These are phyloP conservation scores for Lachnellula subtilissima DNA, from an alignment of 2,329 filamentous ascomycete genomes.

Conservation along the genomic window DNA sequence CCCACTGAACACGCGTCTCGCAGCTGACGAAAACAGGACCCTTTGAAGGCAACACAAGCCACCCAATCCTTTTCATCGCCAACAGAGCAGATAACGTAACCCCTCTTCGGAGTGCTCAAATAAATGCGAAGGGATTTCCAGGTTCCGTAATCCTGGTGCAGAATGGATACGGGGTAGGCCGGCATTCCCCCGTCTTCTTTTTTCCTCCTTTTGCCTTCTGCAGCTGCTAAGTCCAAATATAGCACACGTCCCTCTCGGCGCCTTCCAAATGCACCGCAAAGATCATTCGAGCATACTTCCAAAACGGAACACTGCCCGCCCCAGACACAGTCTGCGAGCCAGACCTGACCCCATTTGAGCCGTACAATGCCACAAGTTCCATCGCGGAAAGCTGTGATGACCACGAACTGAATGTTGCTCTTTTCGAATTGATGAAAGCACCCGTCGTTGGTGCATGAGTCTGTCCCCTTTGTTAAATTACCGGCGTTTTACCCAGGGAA, in stretches of 20 bases:
- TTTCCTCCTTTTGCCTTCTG: background rate
- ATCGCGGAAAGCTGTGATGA: background rate
- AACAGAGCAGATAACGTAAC: conserved; percentile 35
- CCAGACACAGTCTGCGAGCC: conserved; percentile 42
- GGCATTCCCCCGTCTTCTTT: background rate
- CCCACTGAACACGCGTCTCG: background rate
- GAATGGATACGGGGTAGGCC: conserved; percentile 46
- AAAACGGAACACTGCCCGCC: conserved; percentile 39
- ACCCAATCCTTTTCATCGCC: conserved; percentile 35
- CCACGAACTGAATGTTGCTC: conserved; percentile 2
- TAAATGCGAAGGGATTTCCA: conserved; percentile 36
- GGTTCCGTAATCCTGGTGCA: conserved; percentile 44
- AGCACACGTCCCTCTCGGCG: conserved; percentile 44
- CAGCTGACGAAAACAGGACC: conserved; percentile 22
- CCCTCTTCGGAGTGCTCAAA: conserved; percentile 30
- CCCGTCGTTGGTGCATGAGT: conserved; percentile 1
- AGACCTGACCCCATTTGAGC: conserved; percentile 39
- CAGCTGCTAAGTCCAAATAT: background rate
- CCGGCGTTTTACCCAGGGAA: background rate
- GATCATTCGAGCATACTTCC: conserved; percentile 36
- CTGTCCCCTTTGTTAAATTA: background rate
- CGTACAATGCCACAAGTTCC: conserved; percentile 4
- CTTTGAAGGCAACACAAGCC: conserved; percentile 31
- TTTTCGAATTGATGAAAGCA: conserved; percentile 9
- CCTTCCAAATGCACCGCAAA: conserved; percentile 34